Evolutionary conservation across 2,329 filamentous ascomycete genomes (phyloP), one percentile per base, ranked within the genome.

Genomic region (Didymella glomerata): DNA sequence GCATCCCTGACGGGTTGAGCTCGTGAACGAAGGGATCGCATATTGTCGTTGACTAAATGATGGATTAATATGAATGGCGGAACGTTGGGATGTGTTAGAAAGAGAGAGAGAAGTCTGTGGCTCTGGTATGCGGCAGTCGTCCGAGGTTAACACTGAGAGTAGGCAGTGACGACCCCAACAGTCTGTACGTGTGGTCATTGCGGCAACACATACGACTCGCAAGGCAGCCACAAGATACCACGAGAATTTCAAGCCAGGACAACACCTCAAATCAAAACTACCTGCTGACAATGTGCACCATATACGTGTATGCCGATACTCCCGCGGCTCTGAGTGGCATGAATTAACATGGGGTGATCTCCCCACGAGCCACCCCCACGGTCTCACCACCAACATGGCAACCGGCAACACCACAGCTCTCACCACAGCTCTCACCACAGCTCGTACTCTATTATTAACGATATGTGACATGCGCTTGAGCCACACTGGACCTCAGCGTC

Each of bases 281-380:
- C 20, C 7, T 28, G 44, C 45, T 48, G 22, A 38, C 7, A 44
- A 27, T 9, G 18, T 45, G 28, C 22, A 32, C 14, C 2, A 48
- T 22, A 34, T 20, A 11, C 14, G 5, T 27, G 9, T n/a, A 45
- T 5, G 42, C 44, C 36, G 45, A 38, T 28, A 4, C 24, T 38
- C 10, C 24, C 18, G 25, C 25, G 34, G 25, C 20, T 22, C 16
- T 48, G 38, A 30, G 45, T 49, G 48, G 38, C 38, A 38, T 49
- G 38, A 45, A 42, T 49, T 27, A 24, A 20, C 22, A 54, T 59
- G 10, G 54, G 56, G 56, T 59, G 56, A 59, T 34, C 36, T 54
- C 32, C 32, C 40, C 56, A 59, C 56, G 46, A 40, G 34, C 49
- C 49, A 49, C 50, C 55, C 44, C 55, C 56, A 47, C 56, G 46